Evolutionary conservation across 148 eudicot species (phyloP), one percentile per base, ranked within the genome.

Genomic region (Hydrangea macrophylla): DNA sequence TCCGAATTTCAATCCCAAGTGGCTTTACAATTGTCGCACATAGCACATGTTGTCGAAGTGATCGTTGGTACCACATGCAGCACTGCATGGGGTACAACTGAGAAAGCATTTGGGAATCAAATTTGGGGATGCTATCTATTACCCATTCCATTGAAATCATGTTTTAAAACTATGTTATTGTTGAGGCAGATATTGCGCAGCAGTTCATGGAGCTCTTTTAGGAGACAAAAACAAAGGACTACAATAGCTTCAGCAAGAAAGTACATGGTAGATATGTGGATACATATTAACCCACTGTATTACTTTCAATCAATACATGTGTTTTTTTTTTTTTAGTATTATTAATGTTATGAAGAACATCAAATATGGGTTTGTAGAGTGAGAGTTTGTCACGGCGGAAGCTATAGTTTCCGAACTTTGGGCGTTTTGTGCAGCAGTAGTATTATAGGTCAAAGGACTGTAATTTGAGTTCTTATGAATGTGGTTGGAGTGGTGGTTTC

Each of bases 131-230:
- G n/a, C n/a, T n/a, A n/a, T n/a, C n/a, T n/a, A n/a, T n/a, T n/a
- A n/a, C n/a, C 55, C 57, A 6, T 4, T 0, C n/a, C 0, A 17
- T 39, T n/a, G 44, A 10, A 22, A 5, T 70, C 7, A 4, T 9
- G 30, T 59, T 32, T 7, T 37, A 25, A 53, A 58, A 53, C 27
- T 3, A 9, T 70, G 20, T 30, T 7, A 56, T n/a, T 60, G 35
- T 57, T 58, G 62, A 67, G 77, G 73, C 96, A 89, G 96, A 89
- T 84, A 84, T 89, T 39, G 84, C 79, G 15, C 87, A 83, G 70
- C 96, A 89, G 73, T 70, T 89, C 82, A 78, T 79, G 83, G 96
- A 89, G 81, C 81, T 89, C 27, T 75, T 86, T 45, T 84, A 83
- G 76, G 69, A 60, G 67, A 67, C 25, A n/a, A 27, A 24, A 3